A percentile compares a stretch with the other conserved stretches of the same genome.
These are phyloP conservation scores for Madurella mycetomatis DNA, from an alignment of 2,329 filamentous ascomycete genomes.

Conservation along the genomic window DNA sequence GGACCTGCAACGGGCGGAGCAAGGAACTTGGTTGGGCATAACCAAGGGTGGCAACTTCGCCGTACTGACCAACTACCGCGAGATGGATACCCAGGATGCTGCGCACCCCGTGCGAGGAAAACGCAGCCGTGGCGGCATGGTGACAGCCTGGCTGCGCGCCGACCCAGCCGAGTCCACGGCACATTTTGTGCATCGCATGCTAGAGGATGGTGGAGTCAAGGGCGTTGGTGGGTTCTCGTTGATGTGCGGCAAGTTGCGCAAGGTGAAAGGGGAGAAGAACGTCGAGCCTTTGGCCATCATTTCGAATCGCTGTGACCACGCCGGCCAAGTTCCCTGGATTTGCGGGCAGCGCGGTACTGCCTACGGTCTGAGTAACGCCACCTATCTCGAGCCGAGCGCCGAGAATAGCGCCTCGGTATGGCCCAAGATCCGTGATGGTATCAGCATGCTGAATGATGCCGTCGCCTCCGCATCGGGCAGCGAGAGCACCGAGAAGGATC, in stretches of 20 bases:
- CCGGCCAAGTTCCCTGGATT: constrained; percentile 55
- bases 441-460: constrained; percentile 40
- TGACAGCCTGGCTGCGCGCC: constrained; percentile 57
- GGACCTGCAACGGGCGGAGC: constrained; percentile 57
- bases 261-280: constrained; percentile 17
- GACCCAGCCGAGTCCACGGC: constrained; percentile 44
- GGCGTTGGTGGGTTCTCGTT: constrained; percentile 64
- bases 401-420: constrained; percentile 34
- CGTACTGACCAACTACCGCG: constrained; percentile 63
- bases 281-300: constrained; percentile 55
- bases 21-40: constrained; percentile 64
- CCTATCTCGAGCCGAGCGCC: constrained; percentile 46
- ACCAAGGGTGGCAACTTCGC: constrained; percentile 57
- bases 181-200: constrained; percentile 49
- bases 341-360: constrained; percentile 47
- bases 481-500: constrained; percentile 40
- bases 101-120: constrained; percentile 50
- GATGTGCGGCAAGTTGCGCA: constrained; percentile 56
- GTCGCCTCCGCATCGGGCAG: constrained; percentile 39
- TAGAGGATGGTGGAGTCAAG: constrained; percentile 50
- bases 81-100: constrained; percentile 46
- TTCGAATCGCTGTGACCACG: constrained; percentile 54
- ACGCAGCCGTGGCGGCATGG: constrained; percentile 59
- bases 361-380: constrained; percentile 60
- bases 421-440: constrained; percentile 58